A percentile compares a stretch with the other conserved stretches of the same genome.
Evolutionary conservation across 23 red algal genomes (phyloP).

Genomic region (Gracilariopsis chorda): DNA sequence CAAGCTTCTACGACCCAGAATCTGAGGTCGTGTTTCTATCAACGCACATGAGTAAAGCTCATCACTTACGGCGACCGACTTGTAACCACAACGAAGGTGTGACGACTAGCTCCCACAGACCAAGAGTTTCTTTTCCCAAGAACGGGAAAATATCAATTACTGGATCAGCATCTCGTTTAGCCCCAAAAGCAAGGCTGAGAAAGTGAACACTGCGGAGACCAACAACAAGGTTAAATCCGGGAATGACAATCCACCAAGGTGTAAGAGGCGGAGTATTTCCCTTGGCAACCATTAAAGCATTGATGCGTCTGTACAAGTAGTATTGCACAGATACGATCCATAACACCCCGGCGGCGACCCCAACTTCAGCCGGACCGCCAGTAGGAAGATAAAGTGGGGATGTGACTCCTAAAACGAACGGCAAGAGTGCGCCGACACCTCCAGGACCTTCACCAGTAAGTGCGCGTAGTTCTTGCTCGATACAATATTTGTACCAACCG

Average conservation of each 20-base stretch:
- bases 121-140: slow-evolving; percentile 29
- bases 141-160: slow-evolving; percentile 47
- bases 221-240: slow-evolving; percentile 60
- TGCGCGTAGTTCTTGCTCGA: slow-evolving; percentile 52
- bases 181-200: slow-evolving; percentile 30
- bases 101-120: slow-evolving; percentile 24
- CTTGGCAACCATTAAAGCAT: neutral
- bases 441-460: slow-evolving; percentile 22
- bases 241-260: slow-evolving; percentile 53
- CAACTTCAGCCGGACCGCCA: neutral
- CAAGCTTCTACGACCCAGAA: too few species aligned
- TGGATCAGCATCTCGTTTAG: neutral
- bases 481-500: slow-evolving; percentile 68
- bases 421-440: slow-evolving; percentile 26
- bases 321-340: slow-evolving; percentile 62
- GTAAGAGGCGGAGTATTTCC: slow-evolving; percentile 5
- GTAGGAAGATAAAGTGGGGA: slow-evolving; percentile 28
- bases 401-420: slow-evolving; percentile 51
- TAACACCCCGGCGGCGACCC: neutral
- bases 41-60: neutral
- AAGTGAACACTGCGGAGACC: slow-evolving; percentile 60
- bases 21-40: neutral
- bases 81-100: slow-evolving; percentile 53
- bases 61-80: too few species aligned
- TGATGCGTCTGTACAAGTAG: slow-evolving; percentile 43